phyloP scores from a whole-genome alignment of 352 stramenopile genomes.

The Pythium pyrilobum region DNA sequence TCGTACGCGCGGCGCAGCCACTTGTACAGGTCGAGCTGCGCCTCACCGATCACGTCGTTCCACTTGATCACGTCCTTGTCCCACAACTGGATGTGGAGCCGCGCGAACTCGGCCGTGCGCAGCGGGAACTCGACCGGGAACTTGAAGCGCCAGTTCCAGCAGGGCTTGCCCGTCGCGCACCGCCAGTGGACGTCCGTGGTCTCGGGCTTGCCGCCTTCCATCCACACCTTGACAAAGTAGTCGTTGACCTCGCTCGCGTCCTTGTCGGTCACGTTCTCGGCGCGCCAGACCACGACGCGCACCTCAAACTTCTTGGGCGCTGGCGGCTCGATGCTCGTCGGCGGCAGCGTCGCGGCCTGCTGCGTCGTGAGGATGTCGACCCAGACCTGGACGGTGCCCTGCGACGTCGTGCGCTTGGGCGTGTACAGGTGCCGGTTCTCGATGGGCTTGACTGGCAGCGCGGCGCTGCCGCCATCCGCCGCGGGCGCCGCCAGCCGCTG shows the following conservation, averaged over 20 bases:
- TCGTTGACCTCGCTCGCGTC: conserved; percentile 84
- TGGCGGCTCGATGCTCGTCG: conserved; percentile 66
- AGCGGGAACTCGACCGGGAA: conserved; percentile 81
- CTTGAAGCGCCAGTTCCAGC: conserved; percentile 92
- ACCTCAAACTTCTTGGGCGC: conserved; percentile 76
- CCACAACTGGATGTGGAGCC: conserved; percentile 90
- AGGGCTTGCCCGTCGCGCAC: conserved; percentile 84
- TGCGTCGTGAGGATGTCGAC: conserved; percentile 86
- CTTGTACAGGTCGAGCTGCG: conserved; percentile 81
- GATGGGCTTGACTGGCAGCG: conserved; percentile 71
- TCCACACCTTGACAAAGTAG: conserved; percentile 90
- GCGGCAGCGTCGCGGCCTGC: conserved; percentile 55
- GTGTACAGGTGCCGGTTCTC: conserved; percentile 86
- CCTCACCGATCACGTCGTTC: conserved; percentile 88
- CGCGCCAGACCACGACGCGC: conserved; percentile 87
- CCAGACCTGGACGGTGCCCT: conserved; percentile 79
- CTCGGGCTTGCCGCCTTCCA: conserved; percentile 59
- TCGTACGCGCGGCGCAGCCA: conserved; percentile 68
- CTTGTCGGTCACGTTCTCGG: conserved; percentile 74
- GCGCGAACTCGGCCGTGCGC: conserved; percentile 69
- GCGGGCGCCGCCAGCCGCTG: conserved; percentile 44
- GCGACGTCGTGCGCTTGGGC: conserved; percentile 55
- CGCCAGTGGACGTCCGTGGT: conserved; percentile 91
- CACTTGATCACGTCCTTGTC: conserved; percentile 92
- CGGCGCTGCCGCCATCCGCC: conserved; percentile 11